A percentile compares a stretch with the other conserved stretches of the same genome.
phyloP scores from a whole-genome alignment of 306 rosid genomes.

The Trifolium repens region DNA sequence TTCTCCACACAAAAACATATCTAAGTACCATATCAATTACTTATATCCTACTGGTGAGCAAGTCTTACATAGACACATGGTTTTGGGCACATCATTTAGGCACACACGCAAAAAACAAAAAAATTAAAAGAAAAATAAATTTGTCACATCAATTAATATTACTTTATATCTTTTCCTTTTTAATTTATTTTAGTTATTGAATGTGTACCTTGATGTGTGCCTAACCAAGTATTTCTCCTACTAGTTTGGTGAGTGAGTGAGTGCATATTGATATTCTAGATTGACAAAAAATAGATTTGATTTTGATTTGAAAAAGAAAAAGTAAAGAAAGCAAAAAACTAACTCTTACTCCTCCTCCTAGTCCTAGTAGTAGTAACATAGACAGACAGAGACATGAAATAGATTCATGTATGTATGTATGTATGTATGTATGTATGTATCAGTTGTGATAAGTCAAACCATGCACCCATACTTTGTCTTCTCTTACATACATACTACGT shows the following conservation, averaged over 20 bases:
- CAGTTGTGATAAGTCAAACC: not conserved
- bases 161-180: too few species aligned
- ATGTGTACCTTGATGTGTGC: too few species aligned
- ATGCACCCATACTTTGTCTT: not conserved
- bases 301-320: not conserved
- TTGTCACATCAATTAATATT: too few species aligned
- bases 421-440: too few species aligned
- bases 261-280: not conserved
- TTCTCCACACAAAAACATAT: too few species aligned
- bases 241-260: not conserved
- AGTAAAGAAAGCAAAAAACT: not conserved
- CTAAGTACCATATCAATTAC: too few species aligned
- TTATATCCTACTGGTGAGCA: too few species aligned
- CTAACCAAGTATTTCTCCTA: not conserved
- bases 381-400: not conserved
- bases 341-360: not conserved
- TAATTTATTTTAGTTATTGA: too few species aligned
- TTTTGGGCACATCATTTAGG: too few species aligned
- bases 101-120: too few species aligned
- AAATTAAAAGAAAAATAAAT: too few species aligned
- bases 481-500: not conserved
- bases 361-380: not conserved
- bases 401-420: not conserved
- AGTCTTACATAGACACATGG: too few species aligned
- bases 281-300: not conserved